A percentile compares a stretch with the other conserved stretches of the same genome.
These are phyloP conservation scores for Tolypocladium guangdongense DNA, from an alignment of 2,329 filamentous ascomycete species.

Conservation along the genomic window DNA sequence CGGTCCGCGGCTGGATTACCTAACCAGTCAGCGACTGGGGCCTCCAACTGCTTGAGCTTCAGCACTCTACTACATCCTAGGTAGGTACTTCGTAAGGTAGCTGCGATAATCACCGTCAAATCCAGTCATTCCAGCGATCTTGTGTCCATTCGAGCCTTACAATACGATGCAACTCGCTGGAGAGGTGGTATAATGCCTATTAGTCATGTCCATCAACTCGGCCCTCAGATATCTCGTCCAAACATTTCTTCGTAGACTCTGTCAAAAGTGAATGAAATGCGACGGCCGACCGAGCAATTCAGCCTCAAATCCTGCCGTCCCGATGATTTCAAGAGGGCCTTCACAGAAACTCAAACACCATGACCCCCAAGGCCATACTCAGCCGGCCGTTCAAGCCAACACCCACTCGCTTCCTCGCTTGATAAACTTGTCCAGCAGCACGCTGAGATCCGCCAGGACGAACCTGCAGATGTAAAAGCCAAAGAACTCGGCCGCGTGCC, in stretches of 20 bases:
- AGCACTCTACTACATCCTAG: neutral
- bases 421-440: slow-evolving; percentile 91
- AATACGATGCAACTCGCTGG: neutral
- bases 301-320: neutral
- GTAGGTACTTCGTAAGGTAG: no score
- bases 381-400: slow-evolving; percentile 2
- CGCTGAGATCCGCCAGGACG: slow-evolving; percentile 70
- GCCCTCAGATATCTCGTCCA: neutral
- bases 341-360: neutral
- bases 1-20: neutral
- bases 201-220: neutral
- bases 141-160: neutral
- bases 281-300: neutral
- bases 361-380: neutral
- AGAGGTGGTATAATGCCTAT: neutral
- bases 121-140: neutral
- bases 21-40: neutral
- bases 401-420: slow-evolving; percentile 97
- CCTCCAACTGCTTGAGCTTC: neutral
- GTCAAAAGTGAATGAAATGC: neutral
- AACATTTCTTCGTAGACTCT: neutral
- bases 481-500: slow-evolving; percentile 95
- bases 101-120: no score
- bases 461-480: slow-evolving; percentile 95
- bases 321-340: neutral